Base-by-base conservation (phyloP, 345 rosid genomes). In the Mallotus nudiflorus region DNA sequence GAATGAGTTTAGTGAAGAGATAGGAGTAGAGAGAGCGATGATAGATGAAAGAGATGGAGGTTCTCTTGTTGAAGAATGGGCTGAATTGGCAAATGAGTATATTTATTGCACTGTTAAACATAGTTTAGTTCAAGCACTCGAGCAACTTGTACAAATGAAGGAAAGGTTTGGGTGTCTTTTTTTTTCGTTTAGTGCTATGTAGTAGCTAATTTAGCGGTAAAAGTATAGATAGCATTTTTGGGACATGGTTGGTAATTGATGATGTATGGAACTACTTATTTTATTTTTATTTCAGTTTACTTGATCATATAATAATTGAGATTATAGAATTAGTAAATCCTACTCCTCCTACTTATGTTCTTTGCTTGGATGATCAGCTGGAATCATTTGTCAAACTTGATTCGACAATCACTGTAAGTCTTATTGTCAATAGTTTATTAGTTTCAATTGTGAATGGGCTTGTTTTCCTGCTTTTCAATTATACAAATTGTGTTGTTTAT, bases 321-420 rank as follows among this genome's bases (percentile, higher is more conserved):
- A 95, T 97, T n/a, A 91, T 97, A n/a, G 97, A 97, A 69, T 82
- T 95, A 69, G 99, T 96, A 0, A 95, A 95, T 75, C 97, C 98
- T 15, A 97, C 93, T 78, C 97, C 97, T 25, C 71, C 89, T 62
- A 97, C 98, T 9, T 90, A 97, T 63, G 77, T 95, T 48, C 97
- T 95, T 75, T 94, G 97, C 97, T 76, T 91, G 87, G 99, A 90
- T 76, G 99, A 91, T 55, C 97, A 90, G 68, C 84, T 91, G 67
- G 99, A 95, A 80, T 87, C 99, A 20, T 73, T 86, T 28, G 90
- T 91, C 79, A 89, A 86, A 85, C 96, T 91, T 62, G 99, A 95
- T 83, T 95, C 92, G 72, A 89, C 91, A 65, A 77, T 95, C 55
- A 91, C 96, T 51, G 97, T 90, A 75, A 88, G 90, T 77, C 28